These are phyloP conservation scores for Fonsecaea multimorphosa DNA, from an alignment of 2,329 filamentous ascomycete genomes.

Conservation along the genomic window DNA sequence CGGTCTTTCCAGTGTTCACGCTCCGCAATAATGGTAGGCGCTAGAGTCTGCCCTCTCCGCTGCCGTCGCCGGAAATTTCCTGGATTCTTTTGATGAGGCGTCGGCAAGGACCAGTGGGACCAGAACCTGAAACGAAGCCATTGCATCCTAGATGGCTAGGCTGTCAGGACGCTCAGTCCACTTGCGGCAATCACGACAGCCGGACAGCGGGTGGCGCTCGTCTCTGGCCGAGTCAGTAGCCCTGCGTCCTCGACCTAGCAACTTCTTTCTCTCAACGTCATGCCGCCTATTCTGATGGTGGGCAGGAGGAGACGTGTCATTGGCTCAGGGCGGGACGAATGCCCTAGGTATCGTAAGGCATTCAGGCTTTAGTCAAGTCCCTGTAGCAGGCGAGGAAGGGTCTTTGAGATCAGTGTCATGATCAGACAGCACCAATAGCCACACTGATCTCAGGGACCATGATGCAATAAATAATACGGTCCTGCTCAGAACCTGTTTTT, in stretches of 20 bases:
- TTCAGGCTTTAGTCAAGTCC: not conserved
- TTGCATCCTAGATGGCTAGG: not conserved
- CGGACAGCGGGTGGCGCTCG: slow-evolving; percentile 27
- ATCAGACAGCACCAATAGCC: not conserved
- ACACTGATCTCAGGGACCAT: not conserved
- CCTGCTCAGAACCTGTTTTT: slow-evolving; percentile 1
- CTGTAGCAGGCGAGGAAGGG: not conserved
- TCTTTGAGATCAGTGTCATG: slow-evolving; percentile 1
- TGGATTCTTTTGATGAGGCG: slow-evolving; percentile 10
- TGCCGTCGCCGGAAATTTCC: not conserved
- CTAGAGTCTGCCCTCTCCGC: not conserved
- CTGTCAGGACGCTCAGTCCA: slow-evolving; percentile 1
- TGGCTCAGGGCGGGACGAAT: not conserved
- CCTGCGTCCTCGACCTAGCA: not conserved
- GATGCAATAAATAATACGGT: not conserved
- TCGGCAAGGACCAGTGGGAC: slow-evolving; percentile 16
- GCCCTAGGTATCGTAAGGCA: too few species aligned
- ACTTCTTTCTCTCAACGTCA: slow-evolving; percentile 6
- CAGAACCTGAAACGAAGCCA: slow-evolving; percentile 33
- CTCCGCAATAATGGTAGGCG: not conserved
- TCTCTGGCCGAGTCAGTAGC: slow-evolving; percentile 5
- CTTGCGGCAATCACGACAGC: slow-evolving; percentile 1
- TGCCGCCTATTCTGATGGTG: not conserved
- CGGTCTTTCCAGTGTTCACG: not conserved
- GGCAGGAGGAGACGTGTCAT: not conserved